These are phyloP conservation scores for Mrakia hoshinonis DNA, from an alignment of 768 basidiomycete species.

Conservation along the genomic window DNA sequence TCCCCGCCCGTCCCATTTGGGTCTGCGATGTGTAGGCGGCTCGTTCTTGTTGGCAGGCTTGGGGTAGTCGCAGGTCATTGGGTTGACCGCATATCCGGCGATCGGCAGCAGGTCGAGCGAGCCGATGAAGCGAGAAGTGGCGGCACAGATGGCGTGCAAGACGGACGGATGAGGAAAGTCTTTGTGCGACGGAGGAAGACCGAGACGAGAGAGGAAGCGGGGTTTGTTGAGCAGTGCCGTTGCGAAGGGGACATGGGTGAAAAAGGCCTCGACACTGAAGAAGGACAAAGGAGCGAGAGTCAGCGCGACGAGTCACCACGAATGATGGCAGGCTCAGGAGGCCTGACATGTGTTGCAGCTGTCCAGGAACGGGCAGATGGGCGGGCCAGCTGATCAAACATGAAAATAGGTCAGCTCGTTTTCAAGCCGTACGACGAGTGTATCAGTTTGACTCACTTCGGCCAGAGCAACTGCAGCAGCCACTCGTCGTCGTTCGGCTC, in stretches of 20 bases:
- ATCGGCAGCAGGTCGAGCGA: neutral
- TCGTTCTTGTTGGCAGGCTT: neutral
- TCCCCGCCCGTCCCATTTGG: neutral
- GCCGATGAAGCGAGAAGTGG: neutral
- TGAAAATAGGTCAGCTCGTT: no score
- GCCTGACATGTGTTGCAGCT: no score
- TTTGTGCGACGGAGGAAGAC: neutral
- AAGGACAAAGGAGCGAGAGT: no score
- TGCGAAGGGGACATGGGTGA: neutral
- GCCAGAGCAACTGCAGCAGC: no score
- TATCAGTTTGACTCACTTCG: no score
- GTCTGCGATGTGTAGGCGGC: neutral
- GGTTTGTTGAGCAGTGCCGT: neutral
- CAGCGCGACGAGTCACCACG: no score
- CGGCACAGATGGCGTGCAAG: slow-evolving; percentile 13
- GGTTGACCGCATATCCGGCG: neutral
- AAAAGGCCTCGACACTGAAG: slow-evolving; percentile 15
- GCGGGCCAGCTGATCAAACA: no score
- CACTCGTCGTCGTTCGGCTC: no score
- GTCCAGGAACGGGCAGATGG: no score
- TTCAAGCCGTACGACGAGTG: no score
- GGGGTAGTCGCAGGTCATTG: neutral
- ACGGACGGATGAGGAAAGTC: slow-evolving; percentile 3
- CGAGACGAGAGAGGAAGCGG: neutral
- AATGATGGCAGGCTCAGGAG: no score